Percentiles rank a stretch among this genome's conserved stretches.
These are phyloP conservation scores for Pythium monospermum DNA, from an alignment of 352 stramenopile species.

Conservation along the genomic window DNA sequence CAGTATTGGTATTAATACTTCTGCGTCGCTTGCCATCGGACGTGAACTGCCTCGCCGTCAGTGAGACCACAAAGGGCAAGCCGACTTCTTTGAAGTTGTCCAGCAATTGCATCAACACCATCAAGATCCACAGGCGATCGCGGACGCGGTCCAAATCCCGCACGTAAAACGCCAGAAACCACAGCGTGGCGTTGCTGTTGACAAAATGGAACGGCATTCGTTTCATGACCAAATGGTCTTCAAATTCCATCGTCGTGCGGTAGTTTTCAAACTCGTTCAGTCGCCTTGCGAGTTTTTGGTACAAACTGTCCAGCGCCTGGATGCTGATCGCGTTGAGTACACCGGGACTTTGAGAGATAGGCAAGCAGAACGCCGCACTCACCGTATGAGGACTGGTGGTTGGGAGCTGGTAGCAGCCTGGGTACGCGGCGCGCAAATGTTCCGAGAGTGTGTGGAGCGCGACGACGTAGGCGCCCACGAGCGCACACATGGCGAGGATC, in stretches of 20 bases:
- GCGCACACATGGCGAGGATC: conserved; percentile 50
- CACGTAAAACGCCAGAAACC: conserved; percentile 65
- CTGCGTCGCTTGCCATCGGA: conserved; percentile 34
- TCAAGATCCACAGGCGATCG: conserved; percentile 61
- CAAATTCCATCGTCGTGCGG: conserved; percentile 52
- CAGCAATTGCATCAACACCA: conserved; percentile 56
- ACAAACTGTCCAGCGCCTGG: conserved; percentile 55
- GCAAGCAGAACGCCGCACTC: conserved; percentile 29
- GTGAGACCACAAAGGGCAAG: conserved; percentile 41
- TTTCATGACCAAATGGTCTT: conserved; percentile 68
- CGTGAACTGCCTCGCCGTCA: conserved; percentile 38
- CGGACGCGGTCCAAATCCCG: conserved; percentile 48
- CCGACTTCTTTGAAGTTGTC: conserved; percentile 72
- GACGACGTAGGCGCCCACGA: conserved; percentile 51
- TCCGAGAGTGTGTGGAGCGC: conserved; percentile 55
- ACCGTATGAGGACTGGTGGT: background rate
- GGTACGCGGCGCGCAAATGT: conserved; percentile 33
- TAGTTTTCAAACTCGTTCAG: conserved; percentile 78
- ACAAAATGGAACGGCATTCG: conserved; percentile 75
- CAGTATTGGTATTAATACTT: background rate
- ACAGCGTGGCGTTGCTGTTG: conserved; percentile 69
- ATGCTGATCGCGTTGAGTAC: conserved; percentile 67
- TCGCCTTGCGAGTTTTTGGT: conserved; percentile 51
- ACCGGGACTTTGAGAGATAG: conserved; percentile 50
- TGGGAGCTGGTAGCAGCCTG: conserved; percentile 23